Base-by-base conservation (phyloP, 2,329 filamentous ascomycete species). In the Paramyrothecium sp. region DNA sequence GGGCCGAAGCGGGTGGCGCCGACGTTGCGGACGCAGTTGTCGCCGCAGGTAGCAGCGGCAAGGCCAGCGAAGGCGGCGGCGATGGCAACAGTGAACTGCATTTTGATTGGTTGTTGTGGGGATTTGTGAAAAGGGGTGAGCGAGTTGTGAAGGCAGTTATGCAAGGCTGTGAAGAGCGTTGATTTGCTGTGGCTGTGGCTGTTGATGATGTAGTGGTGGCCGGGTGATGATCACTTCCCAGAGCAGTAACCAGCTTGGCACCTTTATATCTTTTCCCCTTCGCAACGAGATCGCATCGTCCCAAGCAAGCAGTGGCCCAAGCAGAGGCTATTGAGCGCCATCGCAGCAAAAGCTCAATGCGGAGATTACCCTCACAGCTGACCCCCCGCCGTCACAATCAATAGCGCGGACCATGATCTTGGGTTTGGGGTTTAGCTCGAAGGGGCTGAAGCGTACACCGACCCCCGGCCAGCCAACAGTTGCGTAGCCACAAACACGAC, bases 11-110 rank as follows among this genome's bases (percentile, higher is more conserved):
- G 51, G 51, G 51, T 53, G 33, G 51, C 51, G n/a, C 51, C 51
- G 19, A 53, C 51, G 51, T 53, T 53, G 51, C 51, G 51, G 51
- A 53, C 51, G 51, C 51, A 53, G 51, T 53, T 41, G 51, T 53
- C 19, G n/a, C 51, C 51, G 51, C 51, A 53, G 51, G 51, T 53
- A 41, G 51, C 51, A 41, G 51, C 51, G 16, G 51, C 51, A 10
- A 53, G 33, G 51, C 51, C 51, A 34, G 51, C 51, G 20, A 53
- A 53, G 51, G 51, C 26, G 51, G 51, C 51, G 19, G 21, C 51
- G 51, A 53, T 2, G 13, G n/a, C 38, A 19, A 30, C 51, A 21
- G 51, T 38, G 51, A 53, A 38, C 51, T 53, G 22, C 49, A 51
- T 51, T 19, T 44, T 44, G 38, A 44, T 17, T 17, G n/a, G 38